phyloP scores from a whole-genome alignment of 1,284 basidiomycete genomes.

The Cutaneotrichosporon mucoides region DNA sequence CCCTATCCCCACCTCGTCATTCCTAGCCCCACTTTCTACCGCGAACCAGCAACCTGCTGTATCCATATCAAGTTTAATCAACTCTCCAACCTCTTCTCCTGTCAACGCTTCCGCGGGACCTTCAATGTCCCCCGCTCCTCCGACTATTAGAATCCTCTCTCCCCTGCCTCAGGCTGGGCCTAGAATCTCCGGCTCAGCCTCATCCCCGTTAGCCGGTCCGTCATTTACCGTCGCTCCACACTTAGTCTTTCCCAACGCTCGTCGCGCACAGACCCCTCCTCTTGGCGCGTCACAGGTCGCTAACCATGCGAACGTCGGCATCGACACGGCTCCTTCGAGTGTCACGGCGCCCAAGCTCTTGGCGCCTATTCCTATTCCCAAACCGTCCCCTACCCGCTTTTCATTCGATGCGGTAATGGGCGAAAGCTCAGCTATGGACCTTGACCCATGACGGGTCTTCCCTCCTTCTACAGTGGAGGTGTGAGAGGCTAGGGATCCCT shows the following conservation, averaged over 20 bases:
- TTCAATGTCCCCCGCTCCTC: too few relatives aligned
- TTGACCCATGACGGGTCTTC: neutral
- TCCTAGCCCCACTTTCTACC: too few relatives aligned
- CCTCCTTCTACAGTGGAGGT: too few relatives aligned
- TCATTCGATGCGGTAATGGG: neutral
- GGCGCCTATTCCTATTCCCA: neutral
- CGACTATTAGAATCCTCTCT: neutral
- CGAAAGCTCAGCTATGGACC: neutral
- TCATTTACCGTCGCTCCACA: neutral
- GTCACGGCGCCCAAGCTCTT: neutral
- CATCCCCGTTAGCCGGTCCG: neutral
- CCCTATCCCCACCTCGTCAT: too few relatives aligned
- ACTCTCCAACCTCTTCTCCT: neutral
- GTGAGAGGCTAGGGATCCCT: too few relatives aligned
- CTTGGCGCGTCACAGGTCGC: neutral
- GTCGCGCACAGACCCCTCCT: neutral
- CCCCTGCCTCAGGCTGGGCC: neutral
- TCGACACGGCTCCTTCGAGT: too few relatives aligned
- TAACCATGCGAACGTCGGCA: neutral
- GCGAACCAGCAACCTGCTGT: neutral
- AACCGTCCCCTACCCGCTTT: neutral
- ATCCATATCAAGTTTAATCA: constrained; percentile 7
- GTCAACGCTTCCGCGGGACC: too few relatives aligned
- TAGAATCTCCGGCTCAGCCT: neutral
- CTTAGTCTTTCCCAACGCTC: neutral